phyloP scores from a whole-genome alignment of 495 filamentous ascomycete species.

The Thermothielavioides terrestris region DNA sequence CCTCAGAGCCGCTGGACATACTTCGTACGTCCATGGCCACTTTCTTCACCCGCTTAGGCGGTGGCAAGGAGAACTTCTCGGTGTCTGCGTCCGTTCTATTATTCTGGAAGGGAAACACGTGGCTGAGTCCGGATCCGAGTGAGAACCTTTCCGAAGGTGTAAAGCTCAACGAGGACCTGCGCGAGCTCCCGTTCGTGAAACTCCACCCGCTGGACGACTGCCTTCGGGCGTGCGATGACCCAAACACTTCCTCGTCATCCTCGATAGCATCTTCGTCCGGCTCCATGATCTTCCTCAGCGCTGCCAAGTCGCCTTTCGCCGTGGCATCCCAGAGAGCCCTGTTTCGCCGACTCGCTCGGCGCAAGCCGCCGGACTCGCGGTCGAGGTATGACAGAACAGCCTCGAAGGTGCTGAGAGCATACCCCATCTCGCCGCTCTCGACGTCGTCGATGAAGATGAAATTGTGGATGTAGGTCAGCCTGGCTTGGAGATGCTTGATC shows the following conservation, averaged over 20 bases:
- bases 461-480: constrained; percentile 84
- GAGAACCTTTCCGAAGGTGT: constrained; percentile 38
- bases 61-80: constrained; percentile 30
- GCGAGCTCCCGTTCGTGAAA: constrained; percentile 37
- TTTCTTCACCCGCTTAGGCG: constrained; percentile 54
- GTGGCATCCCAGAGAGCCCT: constrained; percentile 82
- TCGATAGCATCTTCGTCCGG: constrained; percentile 36
- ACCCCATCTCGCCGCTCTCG: constrained; percentile 93
- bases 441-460: constrained; percentile 98
- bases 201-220: constrained; percentile 34
- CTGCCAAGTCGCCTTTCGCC: constrained; percentile 60
- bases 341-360: constrained; percentile 78
- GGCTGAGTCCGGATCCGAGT: constrained; percentile 60
- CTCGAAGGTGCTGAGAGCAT: constrained; percentile 93
- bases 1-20: constrained; percentile 73
- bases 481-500: constrained; percentile 77
- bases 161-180: constrained; percentile 36
- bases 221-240: constrained; percentile 32
- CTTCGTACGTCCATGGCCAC: constrained; percentile 85
- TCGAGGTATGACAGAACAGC: constrained; percentile 87
- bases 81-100: constrained; percentile 26
- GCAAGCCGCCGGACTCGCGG: constrained; percentile 69
- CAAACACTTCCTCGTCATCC: constrained; percentile 36
- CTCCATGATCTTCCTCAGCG: constrained; percentile 73
- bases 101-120: constrained; percentile 87